A percentile compares a stretch with the other conserved stretches of the same genome.
These are phyloP conservation scores for Thuidium tamariscinum DNA, from an alignment of 225 moss, liverwort and hornwort species.

Conservation along the genomic window DNA sequence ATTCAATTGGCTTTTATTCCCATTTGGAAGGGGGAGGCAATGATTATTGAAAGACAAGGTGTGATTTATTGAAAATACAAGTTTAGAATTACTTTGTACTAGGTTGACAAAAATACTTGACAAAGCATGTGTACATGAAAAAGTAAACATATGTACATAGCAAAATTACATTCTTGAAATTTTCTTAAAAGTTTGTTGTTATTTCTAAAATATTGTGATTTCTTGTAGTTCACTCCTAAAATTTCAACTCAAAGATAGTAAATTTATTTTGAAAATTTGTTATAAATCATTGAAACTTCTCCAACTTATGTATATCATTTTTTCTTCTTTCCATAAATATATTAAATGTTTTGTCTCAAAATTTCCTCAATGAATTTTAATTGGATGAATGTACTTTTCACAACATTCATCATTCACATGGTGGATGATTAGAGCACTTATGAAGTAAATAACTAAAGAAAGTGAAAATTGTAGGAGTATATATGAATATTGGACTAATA, in stretches of 20 bases:
- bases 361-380: background rate
- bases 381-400: background rate
- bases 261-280: background rate
- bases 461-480: background rate
- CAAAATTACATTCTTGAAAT: background rate
- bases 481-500: background rate
- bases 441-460: no score
- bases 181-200: background rate
- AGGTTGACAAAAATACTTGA: background rate
- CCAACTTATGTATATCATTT: background rate
- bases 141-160: background rate
- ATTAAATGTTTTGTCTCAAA: background rate
- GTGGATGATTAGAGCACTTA: background rate
- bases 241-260: background rate
- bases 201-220: background rate
- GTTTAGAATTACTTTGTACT: background rate
- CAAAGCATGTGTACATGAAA: background rate
- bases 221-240: fast-evolving
- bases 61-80: background rate
- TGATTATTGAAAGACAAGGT: background rate
- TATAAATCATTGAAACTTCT: background rate
- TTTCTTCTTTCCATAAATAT: background rate
- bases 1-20: background rate
- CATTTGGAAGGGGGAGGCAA: fast-evolving
- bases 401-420: background rate